phyloP scores from a whole-genome alignment of 257 asterid genomes.

The Salvia miltiorrhiza region DNA sequence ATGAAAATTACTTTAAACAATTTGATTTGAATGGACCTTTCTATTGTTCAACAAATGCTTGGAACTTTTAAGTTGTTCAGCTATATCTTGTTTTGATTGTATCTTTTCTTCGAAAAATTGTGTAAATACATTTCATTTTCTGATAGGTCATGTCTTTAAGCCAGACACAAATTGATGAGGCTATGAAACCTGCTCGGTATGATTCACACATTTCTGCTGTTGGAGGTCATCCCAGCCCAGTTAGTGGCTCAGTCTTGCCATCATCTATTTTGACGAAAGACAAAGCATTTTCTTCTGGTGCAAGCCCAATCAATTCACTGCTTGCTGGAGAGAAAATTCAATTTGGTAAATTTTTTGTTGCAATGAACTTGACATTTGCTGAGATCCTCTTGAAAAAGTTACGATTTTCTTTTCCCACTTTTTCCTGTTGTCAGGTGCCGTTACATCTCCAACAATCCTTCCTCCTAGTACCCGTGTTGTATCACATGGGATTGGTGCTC shows the following conservation, averaged over 20 bases:
- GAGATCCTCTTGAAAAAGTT: not conserved
- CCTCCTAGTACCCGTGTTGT: constrained; percentile 63
- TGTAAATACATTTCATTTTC: constrained; percentile 24
- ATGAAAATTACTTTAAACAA: not conserved
- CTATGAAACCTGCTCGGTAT: constrained; percentile 67
- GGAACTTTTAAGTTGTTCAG: not conserved
- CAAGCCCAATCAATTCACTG: constrained; percentile 86
- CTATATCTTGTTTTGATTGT: not conserved
- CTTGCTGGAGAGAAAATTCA: constrained; percentile 97
- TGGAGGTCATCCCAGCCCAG: constrained; percentile 60
- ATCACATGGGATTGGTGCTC: constrained; percentile 70
- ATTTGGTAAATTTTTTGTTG: constrained; percentile 53
- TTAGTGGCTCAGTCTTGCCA: constrained; percentile 51
- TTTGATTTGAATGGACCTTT: not conserved
- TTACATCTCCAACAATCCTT: constrained; percentile 83
- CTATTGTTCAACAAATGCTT: not conserved
- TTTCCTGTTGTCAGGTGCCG: constrained; percentile 61
- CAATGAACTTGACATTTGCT: not conserved
- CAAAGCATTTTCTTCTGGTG: constrained; percentile 57
- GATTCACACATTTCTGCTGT: constrained; percentile 59
- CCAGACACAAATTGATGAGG: constrained; percentile 91
- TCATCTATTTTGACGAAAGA: constrained; percentile 63
- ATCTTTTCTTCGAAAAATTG: not conserved
- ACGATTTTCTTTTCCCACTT: not conserved
- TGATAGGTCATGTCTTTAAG: constrained; percentile 82